Conservation (phyloP, 2,329 filamentous ascomycete genomes). For the Aureobasidium sp. region DNA sequence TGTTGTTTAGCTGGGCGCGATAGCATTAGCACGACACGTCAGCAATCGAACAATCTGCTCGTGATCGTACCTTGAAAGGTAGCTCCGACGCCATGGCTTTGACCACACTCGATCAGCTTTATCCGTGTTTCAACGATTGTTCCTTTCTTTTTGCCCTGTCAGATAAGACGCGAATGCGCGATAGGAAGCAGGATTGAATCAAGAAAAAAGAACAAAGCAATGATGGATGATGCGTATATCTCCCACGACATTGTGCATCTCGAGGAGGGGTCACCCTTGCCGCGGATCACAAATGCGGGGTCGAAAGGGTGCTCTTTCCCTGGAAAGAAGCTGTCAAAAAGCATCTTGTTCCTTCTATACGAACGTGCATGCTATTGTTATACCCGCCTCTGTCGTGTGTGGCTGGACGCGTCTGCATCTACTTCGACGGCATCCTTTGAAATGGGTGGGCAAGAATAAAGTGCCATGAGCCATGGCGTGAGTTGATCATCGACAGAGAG, state of each 20-base stretch:
- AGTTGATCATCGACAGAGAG: background rate
- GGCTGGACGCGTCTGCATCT: background rate
- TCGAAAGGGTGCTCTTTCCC: background rate
- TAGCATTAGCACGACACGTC: background rate
- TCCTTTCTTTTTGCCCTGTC: background rate
- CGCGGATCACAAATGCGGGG: background rate
- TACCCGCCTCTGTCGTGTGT: background rate
- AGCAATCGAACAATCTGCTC: background rate
- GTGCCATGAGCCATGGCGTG: background rate
- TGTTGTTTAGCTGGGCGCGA: conserved; percentile 42
- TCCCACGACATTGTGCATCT: background rate
- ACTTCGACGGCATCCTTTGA: background rate
- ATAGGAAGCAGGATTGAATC: background rate
- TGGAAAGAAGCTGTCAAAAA: background rate
- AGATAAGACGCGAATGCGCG: background rate
- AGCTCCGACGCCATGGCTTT: conserved; percentile 28
- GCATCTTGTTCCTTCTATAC: too few species aligned
- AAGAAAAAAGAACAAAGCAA: background rate
- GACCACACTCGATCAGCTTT: background rate
- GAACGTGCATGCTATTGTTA: background rate
- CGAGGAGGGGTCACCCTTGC: background rate
- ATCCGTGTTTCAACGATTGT: background rate
- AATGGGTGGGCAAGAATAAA: background rate
- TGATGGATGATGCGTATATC: conserved; percentile 1
- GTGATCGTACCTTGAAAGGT: conserved; percentile 38